Conservation (phyloP, 2,329 filamentous ascomycete genomes). For the Talaromyces verruculosus region DNA sequence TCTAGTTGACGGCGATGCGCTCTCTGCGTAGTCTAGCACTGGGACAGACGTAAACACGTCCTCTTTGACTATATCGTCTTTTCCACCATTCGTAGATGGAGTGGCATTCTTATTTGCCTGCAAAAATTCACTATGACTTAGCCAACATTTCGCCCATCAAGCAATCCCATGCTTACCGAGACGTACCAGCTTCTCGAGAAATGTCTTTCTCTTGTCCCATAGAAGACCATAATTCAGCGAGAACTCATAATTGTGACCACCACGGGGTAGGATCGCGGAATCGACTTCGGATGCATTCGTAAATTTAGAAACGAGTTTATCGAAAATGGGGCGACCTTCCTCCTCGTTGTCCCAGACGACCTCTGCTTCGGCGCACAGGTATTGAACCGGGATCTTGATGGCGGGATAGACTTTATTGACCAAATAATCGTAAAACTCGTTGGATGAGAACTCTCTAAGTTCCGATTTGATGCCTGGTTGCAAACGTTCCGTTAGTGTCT, state of each 20-base stretch:
- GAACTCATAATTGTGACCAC: slow-evolving; percentile 22
- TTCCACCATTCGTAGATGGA: not conserved
- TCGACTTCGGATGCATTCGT: slow-evolving; percentile 15
- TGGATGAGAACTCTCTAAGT: slow-evolving; percentile 14
- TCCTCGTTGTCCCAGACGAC: slow-evolving; percentile 18
- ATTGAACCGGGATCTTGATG: slow-evolving; percentile 20
- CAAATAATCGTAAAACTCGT: slow-evolving; percentile 18
- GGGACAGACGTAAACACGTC: slow-evolving; percentile 34
- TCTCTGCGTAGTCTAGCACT: slow-evolving; percentile 33
- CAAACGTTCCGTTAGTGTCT: not conserved
- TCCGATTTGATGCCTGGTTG: slow-evolving; percentile 19
- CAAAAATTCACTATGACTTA: not conserved
- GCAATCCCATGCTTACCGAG: not conserved
- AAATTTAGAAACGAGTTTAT: slow-evolving; percentile 14
- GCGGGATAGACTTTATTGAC: slow-evolving; percentile 12
- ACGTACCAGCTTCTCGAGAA: slow-evolving; percentile 21
- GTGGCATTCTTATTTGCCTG: slow-evolving; percentile 14
- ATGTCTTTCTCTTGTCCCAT: slow-evolving; percentile 15
- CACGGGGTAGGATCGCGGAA: slow-evolving; percentile 11
- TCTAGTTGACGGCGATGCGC: slow-evolving; percentile 26
- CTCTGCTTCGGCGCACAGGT: slow-evolving; percentile 19
- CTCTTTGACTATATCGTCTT: not conserved
- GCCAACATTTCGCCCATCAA: not conserved
- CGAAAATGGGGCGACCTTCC: slow-evolving; percentile 19
- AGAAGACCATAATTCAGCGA: slow-evolving; percentile 10